Conservation (phyloP, 768 basidiomycete species). For the Galerina marginata region DNA sequence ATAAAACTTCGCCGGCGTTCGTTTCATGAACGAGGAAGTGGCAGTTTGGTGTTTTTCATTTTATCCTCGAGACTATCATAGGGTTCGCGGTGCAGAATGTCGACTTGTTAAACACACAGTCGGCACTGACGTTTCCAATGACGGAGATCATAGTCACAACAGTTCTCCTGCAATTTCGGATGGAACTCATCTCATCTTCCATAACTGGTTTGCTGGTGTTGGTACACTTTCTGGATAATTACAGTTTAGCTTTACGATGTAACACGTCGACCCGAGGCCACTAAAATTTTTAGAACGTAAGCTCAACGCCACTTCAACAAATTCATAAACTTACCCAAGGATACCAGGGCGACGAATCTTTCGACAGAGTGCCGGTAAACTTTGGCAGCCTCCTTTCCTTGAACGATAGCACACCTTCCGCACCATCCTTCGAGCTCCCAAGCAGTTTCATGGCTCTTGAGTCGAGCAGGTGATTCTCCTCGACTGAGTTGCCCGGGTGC, state of each 20-base stretch:
- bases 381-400: constrained; percentile 49
- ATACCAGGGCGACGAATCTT: constrained; percentile 45
- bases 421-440: constrained; percentile 44
- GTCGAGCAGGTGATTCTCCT: constrained; percentile 62
- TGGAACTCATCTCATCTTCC: no score
- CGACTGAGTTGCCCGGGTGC: constrained; percentile 52
- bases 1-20: no score
- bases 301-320: background rate
- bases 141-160: no score
- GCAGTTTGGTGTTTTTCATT: no score
- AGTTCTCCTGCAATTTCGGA: no score
- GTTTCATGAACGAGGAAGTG: no score
- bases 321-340: constrained; percentile 51
- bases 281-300: constrained; percentile 24
- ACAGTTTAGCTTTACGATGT: constrained; percentile 42
- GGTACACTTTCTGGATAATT: constrained; percentile 4
- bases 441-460: constrained; percentile 51
- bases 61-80: no score
- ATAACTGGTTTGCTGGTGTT: background rate
- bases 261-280: constrained; percentile 42
- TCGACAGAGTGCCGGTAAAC: constrained; percentile 50
- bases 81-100: no score
- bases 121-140: no score
- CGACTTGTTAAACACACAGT: no score
- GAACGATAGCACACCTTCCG: constrained; percentile 55